Base-by-base conservation (phyloP, 805 yeast genomes). In the Yamadazyma nakazawae region DNA sequence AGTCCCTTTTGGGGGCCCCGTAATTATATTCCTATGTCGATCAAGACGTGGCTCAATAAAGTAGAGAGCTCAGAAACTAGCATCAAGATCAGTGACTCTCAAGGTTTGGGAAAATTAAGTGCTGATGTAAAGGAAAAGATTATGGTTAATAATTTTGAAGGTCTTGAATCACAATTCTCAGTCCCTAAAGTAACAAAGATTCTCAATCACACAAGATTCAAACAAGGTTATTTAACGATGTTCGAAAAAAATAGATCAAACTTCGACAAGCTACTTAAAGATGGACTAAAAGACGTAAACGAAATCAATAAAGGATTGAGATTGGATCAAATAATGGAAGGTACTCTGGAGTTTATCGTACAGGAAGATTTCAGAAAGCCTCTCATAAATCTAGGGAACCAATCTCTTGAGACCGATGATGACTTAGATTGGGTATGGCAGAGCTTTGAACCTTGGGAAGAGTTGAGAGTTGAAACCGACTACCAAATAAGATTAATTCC, bases 1-100 rank as follows among this genome's bases (percentile, higher is more conserved):
- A 74, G 75, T 38, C 68, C 72, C 63, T 85, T 90, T 90, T 81
- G 77, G 60, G 91, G 91, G 0, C 88, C 88, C 4, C 74, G 75
- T 34, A 76, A 74, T 59, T 72, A 67, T 46, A 68, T 64, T 37
- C 85, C 89, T 3, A 77, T 82, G 80, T 52, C 58, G 45, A 54
- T 67, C 32, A 28, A 28, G 11, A 13, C 32, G 4, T 28, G 32
- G 32, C 32, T 28, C 11, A 28, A 28, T 28, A 13, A 28, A 28
- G 32, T 28, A 28, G 32, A 28, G 32, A 28, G 11, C 11, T 28
- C n/a, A 13, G 32, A 13, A 28, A 28, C 32, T 9, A 11, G 32
- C n/a, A 28, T 28, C 13, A 30, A 38, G 9, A 12, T 26, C 3
- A 25, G 16, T 16, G 43, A 40, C 17, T 25, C 36, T 13, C 43